Evolutionary conservation across 2,329 filamentous ascomycete species (phyloP), one percentile per base, ranked within the genome.

Genomic region (Colletotrichum ledebouriae): DNA sequence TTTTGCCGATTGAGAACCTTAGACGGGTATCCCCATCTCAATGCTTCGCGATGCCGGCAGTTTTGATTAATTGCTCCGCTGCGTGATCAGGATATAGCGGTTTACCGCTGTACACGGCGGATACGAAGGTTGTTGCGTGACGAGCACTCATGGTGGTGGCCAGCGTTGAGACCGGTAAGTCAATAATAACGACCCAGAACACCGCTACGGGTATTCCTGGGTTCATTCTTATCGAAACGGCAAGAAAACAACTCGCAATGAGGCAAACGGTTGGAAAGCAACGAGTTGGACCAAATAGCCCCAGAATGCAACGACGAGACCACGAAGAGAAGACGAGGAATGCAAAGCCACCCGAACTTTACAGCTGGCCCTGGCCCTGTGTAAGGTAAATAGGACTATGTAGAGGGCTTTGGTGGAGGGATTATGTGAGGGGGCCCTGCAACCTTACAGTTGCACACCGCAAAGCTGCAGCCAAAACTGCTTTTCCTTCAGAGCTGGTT

Each of bases 271-370:
- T 6, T 22, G 41, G 56, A 15, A 46, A 37, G 33, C 52, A 22
- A 6, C 55, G 39, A 44, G 25, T 20, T 15, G 33, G 33, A 55
- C 12, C 34, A 55, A 20, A 7, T 12, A 39, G 25, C 22, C 25
- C 25, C 25, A 29, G 6, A 29, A 29, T 29, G 4, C 25, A 29
- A 29, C 4, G 25, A 29, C 56, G 60, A 69, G 42, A 55, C 22
- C 22, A 4, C 22, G 22, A 22, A 22, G 22, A 22, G 22, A 22
- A 22, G 22, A 17, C 17, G 17, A 22, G 22, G 22, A 22, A 22
- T 3, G 22, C 22, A 22, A 22, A 22, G 22, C 66, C 61, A 69
- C 66, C 66, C 66, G 66, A 66, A 69, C 41, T 59, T 22, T 4
- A 4, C 22, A 22, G 22, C 22, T 22, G 22, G 22, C 22, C 22